Percentiles rank a stretch among this genome's conserved stretches.
These are phyloP conservation scores for Epichloe scottii DNA, from an alignment of 2,329 filamentous ascomycete species.

Conservation along the genomic window DNA sequence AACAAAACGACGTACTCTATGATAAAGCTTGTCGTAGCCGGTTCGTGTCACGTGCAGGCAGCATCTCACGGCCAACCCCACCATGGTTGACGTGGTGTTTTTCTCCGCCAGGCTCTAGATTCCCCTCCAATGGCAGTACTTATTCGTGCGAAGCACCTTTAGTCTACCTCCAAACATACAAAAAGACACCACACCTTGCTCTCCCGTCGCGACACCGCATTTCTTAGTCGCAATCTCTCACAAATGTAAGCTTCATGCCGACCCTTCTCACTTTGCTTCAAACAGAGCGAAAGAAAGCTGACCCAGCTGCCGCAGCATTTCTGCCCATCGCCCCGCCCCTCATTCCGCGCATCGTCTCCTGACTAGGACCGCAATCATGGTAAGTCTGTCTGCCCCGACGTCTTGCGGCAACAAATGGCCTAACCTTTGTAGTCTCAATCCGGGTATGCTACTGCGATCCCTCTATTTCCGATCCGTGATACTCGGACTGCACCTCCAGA, in stretches of 20 bases:
- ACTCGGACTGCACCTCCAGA: not conserved
- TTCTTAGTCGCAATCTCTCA: not conserved
- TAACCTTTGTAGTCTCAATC: conserved; percentile 46
- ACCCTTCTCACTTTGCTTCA: not conserved
- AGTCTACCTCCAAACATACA: conserved; percentile 5
- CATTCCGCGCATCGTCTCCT: conserved; percentile 13
- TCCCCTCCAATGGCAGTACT: conserved; percentile 8
- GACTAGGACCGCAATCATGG: conserved; percentile 27
- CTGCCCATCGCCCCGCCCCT: conserved; percentile 15
- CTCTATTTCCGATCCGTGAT: not conserved
- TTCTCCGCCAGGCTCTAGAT: conserved; percentile 18
- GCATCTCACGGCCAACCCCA: conserved; percentile 21
- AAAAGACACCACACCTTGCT: conserved; percentile 2
- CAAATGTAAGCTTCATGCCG: not conserved
- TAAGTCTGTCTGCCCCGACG: conserved; percentile 14
- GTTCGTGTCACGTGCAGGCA: conserved; percentile 17
- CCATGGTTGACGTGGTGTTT: conserved; percentile 19
- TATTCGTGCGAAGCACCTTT: not conserved
- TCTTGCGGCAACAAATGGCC: not conserved
- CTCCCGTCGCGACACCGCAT: conserved; percentile 4
- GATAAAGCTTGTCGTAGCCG: conserved; percentile 3
- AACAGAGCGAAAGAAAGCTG: not conserved
- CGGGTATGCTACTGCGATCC: conserved; percentile 37
- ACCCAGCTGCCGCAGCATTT: not conserved
- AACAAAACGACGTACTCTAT: conserved; percentile 11